Evolutionary conservation across 495 filamentous ascomycete genomes (phyloP).

Genomic region (Aspergillus sclerotioniger): DNA sequence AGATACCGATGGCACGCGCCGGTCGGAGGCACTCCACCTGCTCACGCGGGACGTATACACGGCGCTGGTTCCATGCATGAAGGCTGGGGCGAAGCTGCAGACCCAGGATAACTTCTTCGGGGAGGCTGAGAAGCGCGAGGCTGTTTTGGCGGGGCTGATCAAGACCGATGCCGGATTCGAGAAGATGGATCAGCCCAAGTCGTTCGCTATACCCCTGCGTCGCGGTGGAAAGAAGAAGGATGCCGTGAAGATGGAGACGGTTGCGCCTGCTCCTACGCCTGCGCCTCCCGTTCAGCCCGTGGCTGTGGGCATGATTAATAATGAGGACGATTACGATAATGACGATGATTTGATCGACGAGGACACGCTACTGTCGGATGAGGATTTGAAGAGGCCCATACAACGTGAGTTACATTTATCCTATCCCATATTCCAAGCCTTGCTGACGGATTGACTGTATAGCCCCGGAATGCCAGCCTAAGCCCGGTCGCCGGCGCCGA

Average conservation of each 20-base stretch:
- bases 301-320: slow-evolving; percentile 23
- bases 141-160: slow-evolving; percentile 79
- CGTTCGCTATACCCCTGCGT: slow-evolving; percentile 68
- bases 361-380: slow-evolving; percentile 77
- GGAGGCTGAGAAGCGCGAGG: slow-evolving; percentile 52
- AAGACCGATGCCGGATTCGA: slow-evolving; percentile 60
- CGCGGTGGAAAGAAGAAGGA: slow-evolving; percentile 61
- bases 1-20: slow-evolving; percentile 61
- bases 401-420: slow-evolving; percentile 60
- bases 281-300: slow-evolving; percentile 9
- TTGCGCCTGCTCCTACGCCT: not conserved
- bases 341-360: slow-evolving; percentile 89
- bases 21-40: slow-evolving; percentile 59
- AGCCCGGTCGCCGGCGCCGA: slow-evolving; percentile 79
- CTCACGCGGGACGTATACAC: slow-evolving; percentile 66
- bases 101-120: slow-evolving; percentile 66
- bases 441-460: not conserved
- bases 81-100: slow-evolving; percentile 65
- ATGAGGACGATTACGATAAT: slow-evolving; percentile 44
- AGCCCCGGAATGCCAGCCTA: slow-evolving; percentile 83
- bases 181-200: slow-evolving; percentile 65
- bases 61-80: slow-evolving; percentile 64
- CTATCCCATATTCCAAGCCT: not conserved
- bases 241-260: slow-evolving; percentile 30
- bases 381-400: slow-evolving; percentile 69